These are phyloP conservation scores for Tetrapisispora iriomotensis DNA, from an alignment of 805 yeast species.

Conservation along the genomic window DNA sequence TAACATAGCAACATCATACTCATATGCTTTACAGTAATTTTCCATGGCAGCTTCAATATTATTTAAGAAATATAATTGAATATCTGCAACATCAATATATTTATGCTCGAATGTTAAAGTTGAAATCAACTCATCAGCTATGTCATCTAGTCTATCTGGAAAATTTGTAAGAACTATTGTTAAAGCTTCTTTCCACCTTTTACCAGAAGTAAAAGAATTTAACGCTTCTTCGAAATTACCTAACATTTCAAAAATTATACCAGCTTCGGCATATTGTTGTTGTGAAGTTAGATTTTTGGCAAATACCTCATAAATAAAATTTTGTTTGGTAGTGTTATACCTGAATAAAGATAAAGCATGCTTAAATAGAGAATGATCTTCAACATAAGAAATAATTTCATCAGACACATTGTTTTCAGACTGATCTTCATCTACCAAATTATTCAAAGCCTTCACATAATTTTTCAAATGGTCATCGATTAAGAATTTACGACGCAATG, in stretches of 20 bases:
- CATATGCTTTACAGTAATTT: constrained; percentile 64
- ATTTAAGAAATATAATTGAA: constrained; percentile 52
- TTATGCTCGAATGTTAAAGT: constrained; percentile 57
- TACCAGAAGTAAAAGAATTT: constrained; percentile 57
- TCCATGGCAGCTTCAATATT: constrained; percentile 54
- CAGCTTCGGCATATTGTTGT: constrained; percentile 66
- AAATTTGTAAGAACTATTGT: constrained; percentile 40
- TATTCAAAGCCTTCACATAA: constrained; percentile 55
- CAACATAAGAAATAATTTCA: constrained; percentile 62
- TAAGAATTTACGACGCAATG: constrained; percentile 56
- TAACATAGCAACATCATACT: constrained; percentile 67
- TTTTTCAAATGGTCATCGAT: constrained; percentile 73
- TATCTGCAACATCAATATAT: constrained; percentile 72
- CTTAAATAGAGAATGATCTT: constrained; percentile 58
- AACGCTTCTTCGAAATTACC: constrained; percentile 49
- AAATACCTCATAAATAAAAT: constrained; percentile 44
- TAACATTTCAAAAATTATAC: constrained; percentile 62
- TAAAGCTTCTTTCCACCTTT: constrained; percentile 80
- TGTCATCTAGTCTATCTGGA: constrained; percentile 32
- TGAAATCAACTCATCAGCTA: constrained; percentile 52
- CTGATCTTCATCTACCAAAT: constrained; percentile 43
- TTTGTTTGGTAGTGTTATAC: constrained; percentile 45
- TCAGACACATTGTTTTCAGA: constrained; percentile 30
- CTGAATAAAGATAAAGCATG: constrained; percentile 56
- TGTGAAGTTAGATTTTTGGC: constrained; percentile 52